Conservation (phyloP, 805 yeast genomes). For the Ogataea naganishii region DNA sequence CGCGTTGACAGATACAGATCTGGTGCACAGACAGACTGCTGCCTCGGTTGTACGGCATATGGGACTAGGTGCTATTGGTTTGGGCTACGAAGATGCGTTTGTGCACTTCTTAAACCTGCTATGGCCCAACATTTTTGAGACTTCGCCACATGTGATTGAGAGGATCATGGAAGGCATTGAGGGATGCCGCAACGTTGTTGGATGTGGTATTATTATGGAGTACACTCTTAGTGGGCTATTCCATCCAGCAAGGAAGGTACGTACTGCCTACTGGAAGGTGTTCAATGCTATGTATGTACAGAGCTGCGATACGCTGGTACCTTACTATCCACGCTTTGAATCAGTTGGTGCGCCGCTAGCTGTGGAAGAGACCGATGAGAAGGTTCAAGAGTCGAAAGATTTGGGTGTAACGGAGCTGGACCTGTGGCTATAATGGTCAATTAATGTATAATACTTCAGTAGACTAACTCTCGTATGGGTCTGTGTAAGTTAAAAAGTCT, state of each 20-base stretch:
- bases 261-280: conserved; percentile 78
- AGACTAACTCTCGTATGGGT: too few relatives aligned
- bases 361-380: conserved; percentile 5
- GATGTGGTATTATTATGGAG: conserved; percentile 64
- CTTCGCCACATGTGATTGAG: conserved; percentile 89
- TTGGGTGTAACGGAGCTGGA: conserved; percentile 22
- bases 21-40: conserved; percentile 92
- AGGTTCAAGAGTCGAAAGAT: conserved; percentile 10
- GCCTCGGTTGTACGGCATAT: conserved; percentile 79
- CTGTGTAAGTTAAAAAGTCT: too few relatives aligned
- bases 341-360: conserved; percentile 14
- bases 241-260: conserved; percentile 86
- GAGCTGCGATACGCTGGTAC: conserved; percentile 67
- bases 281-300: conserved; percentile 73
- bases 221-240: conserved; percentile 85
- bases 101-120: conserved; percentile 73
- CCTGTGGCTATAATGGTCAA: conserved; percentile 21
- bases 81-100: conserved; percentile 74
- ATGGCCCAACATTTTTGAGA: conserved; percentile 85
- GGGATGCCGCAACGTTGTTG: conserved; percentile 61
- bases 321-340: conserved; percentile 65
- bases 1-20: conserved; percentile 84
- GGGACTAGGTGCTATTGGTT: conserved; percentile 70
- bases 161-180: conserved; percentile 78
- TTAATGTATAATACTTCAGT: too few relatives aligned